Conservation (phyloP, 139 green algal genomes). For the Chlorokybus atmophyticus region DNA sequence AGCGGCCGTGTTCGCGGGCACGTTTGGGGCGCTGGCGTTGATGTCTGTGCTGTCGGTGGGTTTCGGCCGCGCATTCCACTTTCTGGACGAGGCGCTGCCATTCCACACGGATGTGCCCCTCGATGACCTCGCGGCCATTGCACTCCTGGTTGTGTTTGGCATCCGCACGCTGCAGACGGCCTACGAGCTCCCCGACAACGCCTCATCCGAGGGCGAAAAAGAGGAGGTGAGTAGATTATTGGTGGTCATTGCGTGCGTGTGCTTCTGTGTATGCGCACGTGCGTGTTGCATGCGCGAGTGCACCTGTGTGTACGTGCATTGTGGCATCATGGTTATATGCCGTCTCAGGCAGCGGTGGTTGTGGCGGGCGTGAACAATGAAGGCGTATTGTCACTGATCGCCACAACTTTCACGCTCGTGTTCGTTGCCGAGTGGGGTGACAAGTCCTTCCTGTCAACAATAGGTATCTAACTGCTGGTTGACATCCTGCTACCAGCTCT, state of each 20-base stretch:
- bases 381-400: constrained; percentile 3
- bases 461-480: constrained; percentile 26
- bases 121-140: constrained; percentile 37
- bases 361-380: constrained; percentile 11
- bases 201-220: constrained; percentile 38
- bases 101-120: constrained; percentile 12
- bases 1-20: constrained; percentile 75
- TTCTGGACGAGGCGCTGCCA: constrained; percentile 66
- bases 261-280: no score
- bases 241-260: no score
- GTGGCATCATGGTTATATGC: constrained; percentile 3
- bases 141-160: constrained; percentile 77
- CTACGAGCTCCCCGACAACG: constrained; percentile 1
- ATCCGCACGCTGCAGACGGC: constrained; percentile 53
- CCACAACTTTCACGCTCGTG: constrained; percentile 84
- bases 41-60: constrained; percentile 93
- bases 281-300: no score
- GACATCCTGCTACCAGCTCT: background rate
- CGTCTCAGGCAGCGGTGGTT: constrained; percentile 51
- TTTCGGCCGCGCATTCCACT: constrained; percentile 54
- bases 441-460: constrained; percentile 98
- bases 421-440: constrained; percentile 98
- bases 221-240: constrained; percentile 43
- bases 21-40: constrained; percentile 82
- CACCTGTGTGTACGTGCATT: constrained; percentile 1